These are phyloP conservation scores for Triticum dicoccoides DNA, from an alignment of 176 grass and related monocot genomes.

Conservation along the genomic window DNA sequence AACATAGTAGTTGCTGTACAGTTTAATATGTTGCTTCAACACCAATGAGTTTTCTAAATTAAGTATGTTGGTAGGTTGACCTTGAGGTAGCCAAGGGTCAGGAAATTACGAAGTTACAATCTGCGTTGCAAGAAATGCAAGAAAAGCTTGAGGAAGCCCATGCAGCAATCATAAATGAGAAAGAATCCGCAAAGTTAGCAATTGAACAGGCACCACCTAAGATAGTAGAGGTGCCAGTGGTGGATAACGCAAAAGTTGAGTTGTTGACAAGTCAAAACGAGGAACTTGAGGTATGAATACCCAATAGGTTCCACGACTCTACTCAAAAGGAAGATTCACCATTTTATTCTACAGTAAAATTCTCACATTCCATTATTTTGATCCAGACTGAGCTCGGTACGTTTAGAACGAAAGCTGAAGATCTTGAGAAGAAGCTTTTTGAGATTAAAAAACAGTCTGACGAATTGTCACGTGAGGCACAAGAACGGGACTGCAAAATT, in stretches of 20 bases:
- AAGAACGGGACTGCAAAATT: slow-evolving; percentile 59
- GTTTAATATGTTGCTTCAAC: neutral
- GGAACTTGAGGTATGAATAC: slow-evolving; percentile 59
- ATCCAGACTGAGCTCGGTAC: slow-evolving; percentile 59
- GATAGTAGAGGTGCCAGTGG: slow-evolving; percentile 74
- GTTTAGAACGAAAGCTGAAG: slow-evolving; percentile 74
- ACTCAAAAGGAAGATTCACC: slow-evolving; percentile 9
- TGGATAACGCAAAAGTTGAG: slow-evolving; percentile 71
- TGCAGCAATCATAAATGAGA: slow-evolving; percentile 63
- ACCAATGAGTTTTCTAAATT: slow-evolving; percentile 19
- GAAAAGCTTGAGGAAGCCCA: slow-evolving; percentile 65
- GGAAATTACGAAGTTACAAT: slow-evolving; percentile 75
- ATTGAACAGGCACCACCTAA: slow-evolving; percentile 82
- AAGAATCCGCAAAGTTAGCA: slow-evolving; percentile 74
- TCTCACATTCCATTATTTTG: slow-evolving; percentile 12
- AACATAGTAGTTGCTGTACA: neutral
- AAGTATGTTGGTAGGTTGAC: slow-evolving; percentile 52
- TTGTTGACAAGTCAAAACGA: slow-evolving; percentile 60
- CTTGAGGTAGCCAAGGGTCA: slow-evolving; percentile 81
- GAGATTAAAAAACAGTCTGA: slow-evolving; percentile 58
- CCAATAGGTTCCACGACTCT: slow-evolving; percentile 12
- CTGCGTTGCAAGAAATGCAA: slow-evolving; percentile 70
- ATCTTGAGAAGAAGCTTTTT: slow-evolving; percentile 67
- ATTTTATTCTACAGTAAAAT: slow-evolving; percentile 3
- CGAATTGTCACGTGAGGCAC: slow-evolving; percentile 48